Percentiles rank a stretch among this genome's conserved stretches.
phyloP scores from a whole-genome alignment of 1,284 basidiomycete species.

The Fomitopsis betulina region DNA sequence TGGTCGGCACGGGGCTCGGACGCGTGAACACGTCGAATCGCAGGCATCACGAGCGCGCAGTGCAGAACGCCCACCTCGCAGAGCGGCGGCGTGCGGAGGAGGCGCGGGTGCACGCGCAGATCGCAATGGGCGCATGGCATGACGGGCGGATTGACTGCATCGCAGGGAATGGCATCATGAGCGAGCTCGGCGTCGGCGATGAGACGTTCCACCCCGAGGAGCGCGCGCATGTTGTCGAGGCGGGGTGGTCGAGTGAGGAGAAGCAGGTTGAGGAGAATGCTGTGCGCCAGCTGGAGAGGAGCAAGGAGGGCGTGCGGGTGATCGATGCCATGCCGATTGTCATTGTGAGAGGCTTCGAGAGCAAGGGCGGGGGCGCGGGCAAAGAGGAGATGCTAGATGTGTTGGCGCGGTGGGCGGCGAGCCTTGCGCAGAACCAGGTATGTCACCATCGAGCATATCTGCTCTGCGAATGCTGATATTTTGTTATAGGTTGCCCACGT shows the following conservation, averaged over 20 bases:
- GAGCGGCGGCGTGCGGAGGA: constrained; percentile 32
- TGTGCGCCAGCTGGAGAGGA: constrained; percentile 28
- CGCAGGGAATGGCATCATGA: constrained; percentile 80
- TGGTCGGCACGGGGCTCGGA: constrained; percentile 71
- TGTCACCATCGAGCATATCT: constrained; percentile 14
- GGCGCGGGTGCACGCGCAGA: constrained; percentile 35
- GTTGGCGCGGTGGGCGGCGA: constrained; percentile 84
- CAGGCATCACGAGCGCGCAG: constrained; percentile 36
- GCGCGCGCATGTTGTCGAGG: constrained; percentile 8
- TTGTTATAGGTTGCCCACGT: constrained; percentile 77
- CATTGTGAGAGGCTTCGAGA: constrained; percentile 74
- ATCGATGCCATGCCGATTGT: constrained; percentile 79
- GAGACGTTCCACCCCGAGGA: constrained; percentile 45
- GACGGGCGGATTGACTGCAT: constrained; percentile 79
- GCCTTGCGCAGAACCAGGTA: constrained; percentile 76
- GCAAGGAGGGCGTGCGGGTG: constrained; percentile 40
- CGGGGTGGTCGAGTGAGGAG: constrained; percentile 8
- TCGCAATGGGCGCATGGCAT: constrained; percentile 67
- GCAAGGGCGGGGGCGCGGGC: constrained; percentile 53
- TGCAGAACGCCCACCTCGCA: constrained; percentile 30
- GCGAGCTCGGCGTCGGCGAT: constrained; percentile 78
- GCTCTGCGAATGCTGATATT: not conserved
- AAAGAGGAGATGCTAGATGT: constrained; percentile 74
- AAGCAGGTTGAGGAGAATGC: constrained; percentile 14
- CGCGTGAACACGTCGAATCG: constrained; percentile 54